Base-by-base conservation (phyloP, 2,329 filamentous ascomycete species). In the Epicoccum sorghinum region DNA sequence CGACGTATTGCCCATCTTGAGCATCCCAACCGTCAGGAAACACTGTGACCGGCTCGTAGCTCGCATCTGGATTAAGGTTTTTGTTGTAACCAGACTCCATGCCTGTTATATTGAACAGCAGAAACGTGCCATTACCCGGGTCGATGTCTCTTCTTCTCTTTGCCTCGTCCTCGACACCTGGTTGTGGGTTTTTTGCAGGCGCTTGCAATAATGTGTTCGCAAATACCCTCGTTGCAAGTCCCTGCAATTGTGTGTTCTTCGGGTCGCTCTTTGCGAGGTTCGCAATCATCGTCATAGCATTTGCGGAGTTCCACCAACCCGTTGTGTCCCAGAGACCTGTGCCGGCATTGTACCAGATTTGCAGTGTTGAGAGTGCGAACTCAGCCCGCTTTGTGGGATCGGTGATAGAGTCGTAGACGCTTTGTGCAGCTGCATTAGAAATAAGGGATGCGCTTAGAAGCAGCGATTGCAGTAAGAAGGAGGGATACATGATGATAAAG, bases 221-320 rank as follows among this genome's bases (percentile, higher is more conserved):
- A 51, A 82, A 80, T 4, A 82, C 69, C 10, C 68, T 61, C 9
- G 57, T 65, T 2, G 75, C 78, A 0, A 72, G 48, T 72, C 72
- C 14, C 59, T 71, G 39, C 61, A 64, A 50, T 77, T 74, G 25
- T 74, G 42, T 42, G 1, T 70, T 69, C 5, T 54, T 35, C 1
- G 66, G 55, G 35, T 68, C 62, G 18, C 55, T 54, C 47, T 69
- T 66, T 7, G 77, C 77, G 23, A 84, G 71, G 51, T 90, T 84
- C 46, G 80, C 82, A 14, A 90, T 72, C 3, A 80, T 81, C 0
- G 86, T 89, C 55, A 91, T 75, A 52, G 81, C 80, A 66, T 90
- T 91, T 39, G 83, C 89, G 47, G 82, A 82, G 66, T 90, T 89
- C 89, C 89, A 91, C 89, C 89, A 91, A n/a, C 82, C 81, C 7